Base-by-base conservation (phyloP, 441 rosid genomes). In the Adansonia rubrostipa region DNA sequence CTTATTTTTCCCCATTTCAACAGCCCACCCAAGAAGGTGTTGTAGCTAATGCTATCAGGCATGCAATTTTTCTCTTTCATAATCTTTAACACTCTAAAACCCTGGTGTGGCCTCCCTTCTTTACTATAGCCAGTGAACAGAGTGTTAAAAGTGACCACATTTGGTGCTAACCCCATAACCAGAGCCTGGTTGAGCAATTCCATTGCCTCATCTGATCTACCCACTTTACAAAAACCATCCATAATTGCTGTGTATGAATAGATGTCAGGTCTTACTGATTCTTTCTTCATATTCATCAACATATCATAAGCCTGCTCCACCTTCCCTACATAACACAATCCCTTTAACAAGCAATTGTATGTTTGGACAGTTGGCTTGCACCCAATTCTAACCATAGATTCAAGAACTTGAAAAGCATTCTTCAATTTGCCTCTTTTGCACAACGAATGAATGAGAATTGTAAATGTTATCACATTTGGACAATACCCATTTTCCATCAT, bases 221-320 rank as follows among this genome's bases (percentile, higher is more conserved):
- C 95, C 67, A 89, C 95, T 75, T 89, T 89, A 54, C 95, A 89
- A 50, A 90, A 90, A 15, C 96, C 96, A 84, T 87, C 88, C 96
- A 88, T 90, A 72, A 88, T 79, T 13, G 83, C 79, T 1, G 91
- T 85, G 73, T 86, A 91, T 8, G 91, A 83, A 73, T 90, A 90
- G 20, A 91, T 75, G 28, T 91, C 93, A 9, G 90, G 90, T 15
- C 73, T 64, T 20, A 80, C 8, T 1, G 82, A 36, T 3, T 70
- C 74, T 15, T 85, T 82, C 85, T 82, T 86, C 48, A 89, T 80
- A 7, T 80, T 75, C 69, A 76, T 73, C 81, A 89, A 56, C 77
- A 87, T 77, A 47, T 87, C 88, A 62, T 78, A 74, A 7, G 92
- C 92, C 68, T 86, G 88, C 86, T 91, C 93, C 20, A 91, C 89